Evolutionary conservation across 2,329 filamentous ascomycete species (phyloP).

Genomic region (Ophiostoma triangulosporum): DNA sequence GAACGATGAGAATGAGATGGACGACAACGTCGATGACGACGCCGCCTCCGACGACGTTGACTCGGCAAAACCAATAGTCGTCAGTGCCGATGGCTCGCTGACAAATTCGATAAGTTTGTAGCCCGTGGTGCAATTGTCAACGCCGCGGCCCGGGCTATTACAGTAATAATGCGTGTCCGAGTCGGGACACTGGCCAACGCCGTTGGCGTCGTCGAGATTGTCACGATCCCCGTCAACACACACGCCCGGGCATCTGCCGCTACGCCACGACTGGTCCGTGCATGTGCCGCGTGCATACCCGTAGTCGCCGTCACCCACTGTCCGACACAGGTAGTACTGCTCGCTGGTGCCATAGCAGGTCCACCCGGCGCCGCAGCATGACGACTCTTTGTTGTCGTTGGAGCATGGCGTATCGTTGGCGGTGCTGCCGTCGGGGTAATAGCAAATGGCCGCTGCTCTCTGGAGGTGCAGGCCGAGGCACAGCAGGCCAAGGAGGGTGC

Average conservation of each 20-base stretch:
- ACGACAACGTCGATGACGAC: not conserved
- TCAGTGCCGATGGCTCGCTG: too few species aligned
- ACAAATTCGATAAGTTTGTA: too few species aligned
- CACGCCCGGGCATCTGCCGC: slow-evolving; percentile 20
- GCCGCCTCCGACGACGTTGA: not conserved
- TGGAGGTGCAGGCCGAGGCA: not conserved
- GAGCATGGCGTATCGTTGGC: slow-evolving; percentile 21
- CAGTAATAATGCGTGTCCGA: slow-evolving; percentile 17
- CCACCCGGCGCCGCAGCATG: slow-evolving; percentile 24
- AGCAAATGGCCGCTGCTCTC: slow-evolving; percentile 15
- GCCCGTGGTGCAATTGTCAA: slow-evolving; percentile 11
- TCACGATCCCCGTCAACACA: slow-evolving; percentile 18
- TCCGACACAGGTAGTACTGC: slow-evolving; percentile 18
- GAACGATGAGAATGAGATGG: not conserved
- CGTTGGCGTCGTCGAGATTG: slow-evolving; percentile 13
- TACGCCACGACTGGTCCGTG: slow-evolving; percentile 21
- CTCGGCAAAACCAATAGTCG: slow-evolving; percentile 13
- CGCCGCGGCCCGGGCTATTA: slow-evolving; percentile 11
- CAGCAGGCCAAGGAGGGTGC: not conserved
- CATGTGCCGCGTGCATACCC: slow-evolving; percentile 22
- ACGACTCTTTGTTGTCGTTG: slow-evolving; percentile 16
- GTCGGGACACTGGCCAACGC: slow-evolving; percentile 11
- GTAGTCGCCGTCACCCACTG: slow-evolving; percentile 14
- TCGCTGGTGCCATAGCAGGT: slow-evolving; percentile 22
- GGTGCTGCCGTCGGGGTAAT: slow-evolving; percentile 20